Base-by-base conservation (phyloP, 257 asterid species). In the Capsicum pubescens region DNA sequence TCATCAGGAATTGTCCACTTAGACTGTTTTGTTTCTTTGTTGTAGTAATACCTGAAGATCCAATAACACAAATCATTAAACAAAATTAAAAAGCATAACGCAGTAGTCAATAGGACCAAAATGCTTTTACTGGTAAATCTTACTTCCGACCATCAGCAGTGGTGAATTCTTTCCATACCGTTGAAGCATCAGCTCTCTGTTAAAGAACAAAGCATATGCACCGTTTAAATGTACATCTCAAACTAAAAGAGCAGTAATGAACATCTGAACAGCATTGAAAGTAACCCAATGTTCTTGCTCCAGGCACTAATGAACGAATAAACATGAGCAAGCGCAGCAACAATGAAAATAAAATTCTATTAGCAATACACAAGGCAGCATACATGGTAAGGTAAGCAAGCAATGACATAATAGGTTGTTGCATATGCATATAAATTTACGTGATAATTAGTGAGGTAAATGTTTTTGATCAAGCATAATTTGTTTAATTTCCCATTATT, bases 101-200 rank as follows among this genome's bases (percentile, higher is more conserved):
- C 61, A 50, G 64, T 58, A 63, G 79, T 10, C 32, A 63, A 76
- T 35, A 79, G 36, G 71, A 77, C 83, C 55, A 68, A 74, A 81
- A 56, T 87, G 36, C 58, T 82, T 50, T 82, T 68, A 68, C 80
- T 61, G 72, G 36, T 26, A 84, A 61, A 82, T 86, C 98, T 85
- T 92, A 97, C 99, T 93, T 97, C 91, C 93, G 93, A 86, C 99
- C 99, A 93, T 97, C 98, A 2, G 92, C 90, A 85, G 99, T 97
- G 80, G 95, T 92, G 89, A 94, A 97, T 87, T 97, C 99, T 89
- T 95, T 97, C 99, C 99, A 97, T 76, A 93, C 96, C 82, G 98
- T 94, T 36, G 98, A 94, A 48, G 98, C 98, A 91, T 95, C 97
- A 85, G 98, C 99, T 89, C 95, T 97, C 99, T 97, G 95, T 88